Percentiles rank a stretch among this genome's conserved stretches.
phyloP scores from a whole-genome alignment of 768 basidiomycete genomes.

The Daedaleopsis nitida region DNA sequence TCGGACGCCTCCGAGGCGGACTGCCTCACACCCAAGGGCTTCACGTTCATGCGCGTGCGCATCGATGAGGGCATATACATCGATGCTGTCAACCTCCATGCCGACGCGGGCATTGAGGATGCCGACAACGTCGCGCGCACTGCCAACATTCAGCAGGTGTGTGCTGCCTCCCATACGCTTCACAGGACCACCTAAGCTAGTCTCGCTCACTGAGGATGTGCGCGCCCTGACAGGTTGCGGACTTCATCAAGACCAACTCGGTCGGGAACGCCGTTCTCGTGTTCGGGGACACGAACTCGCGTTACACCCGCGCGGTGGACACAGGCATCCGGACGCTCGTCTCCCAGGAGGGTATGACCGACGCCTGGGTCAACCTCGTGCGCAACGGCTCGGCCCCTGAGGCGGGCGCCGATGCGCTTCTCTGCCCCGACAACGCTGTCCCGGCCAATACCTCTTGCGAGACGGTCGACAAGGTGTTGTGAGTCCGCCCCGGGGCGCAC shows the following conservation, averaged over 20 bases:
- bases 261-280: constrained; percentile 5
- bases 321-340: constrained; percentile 7
- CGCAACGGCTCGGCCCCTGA: background rate
- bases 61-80: constrained; percentile 2
- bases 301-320: constrained; percentile 10
- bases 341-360: constrained; percentile 3
- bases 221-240: background rate
- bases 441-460: constrained; percentile 6
- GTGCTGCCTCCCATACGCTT: too few species aligned
- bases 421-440: background rate
- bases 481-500: background rate
- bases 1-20: constrained; percentile 6
- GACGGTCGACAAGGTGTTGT: constrained; percentile 14
- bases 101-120: constrained; percentile 12
- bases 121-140: constrained; percentile 9
- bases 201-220: too few species aligned
- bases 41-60: constrained; percentile 10
- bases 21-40: constrained; percentile 14
- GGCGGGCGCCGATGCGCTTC: constrained; percentile 2
- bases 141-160: constrained; percentile 7
- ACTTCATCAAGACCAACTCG: constrained; percentile 1
- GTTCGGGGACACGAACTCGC: constrained; percentile 13
- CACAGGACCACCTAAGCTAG: too few species aligned
- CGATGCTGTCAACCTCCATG: constrained; percentile 8
- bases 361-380: constrained; percentile 9